These are phyloP conservation scores for Podospora bellae-mahoneyi DNA, from an alignment of 495 filamentous ascomycete species.

Conservation along the genomic window DNA sequence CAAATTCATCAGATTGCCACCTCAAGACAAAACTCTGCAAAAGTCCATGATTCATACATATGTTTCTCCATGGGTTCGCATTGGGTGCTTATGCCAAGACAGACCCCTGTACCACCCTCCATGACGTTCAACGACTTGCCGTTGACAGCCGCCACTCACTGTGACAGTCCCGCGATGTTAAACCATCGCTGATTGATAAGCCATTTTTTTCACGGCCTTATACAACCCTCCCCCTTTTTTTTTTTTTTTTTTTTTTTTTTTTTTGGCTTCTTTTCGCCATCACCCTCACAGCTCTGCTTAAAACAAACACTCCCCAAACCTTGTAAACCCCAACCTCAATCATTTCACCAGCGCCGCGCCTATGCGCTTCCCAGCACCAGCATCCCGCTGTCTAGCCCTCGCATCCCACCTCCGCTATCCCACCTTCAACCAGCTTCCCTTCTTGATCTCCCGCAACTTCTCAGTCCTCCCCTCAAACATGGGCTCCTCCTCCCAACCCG, in stretches of 20 bases:
- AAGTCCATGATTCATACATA: conserved; percentile 3
- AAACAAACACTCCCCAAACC: not conserved
- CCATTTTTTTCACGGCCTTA: not conserved
- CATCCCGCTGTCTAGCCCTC: conserved; percentile 31
- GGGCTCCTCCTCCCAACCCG: conserved; percentile 10
- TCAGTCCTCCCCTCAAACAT: not conserved
- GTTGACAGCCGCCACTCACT: conserved; percentile 1
- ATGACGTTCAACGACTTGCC: conserved; percentile 9
- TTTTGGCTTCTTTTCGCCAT: not conserved
- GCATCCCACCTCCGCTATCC: conserved; percentile 26
- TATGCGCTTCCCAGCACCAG: conserved; percentile 32
- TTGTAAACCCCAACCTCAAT: not conserved
- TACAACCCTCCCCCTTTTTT: not conserved
- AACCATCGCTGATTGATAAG: not conserved
- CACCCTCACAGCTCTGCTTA: not conserved
- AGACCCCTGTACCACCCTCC: not conserved
- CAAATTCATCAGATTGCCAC: conserved; percentile 3
- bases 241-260: not conserved
- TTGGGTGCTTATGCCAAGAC: conserved; percentile 12
- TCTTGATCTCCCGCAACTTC: conserved; percentile 4
- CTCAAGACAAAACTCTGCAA: not conserved
- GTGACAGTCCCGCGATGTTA: not conserved
- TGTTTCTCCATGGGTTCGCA: not conserved
- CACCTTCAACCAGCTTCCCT: conserved; percentile 14
- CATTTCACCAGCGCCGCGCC: not conserved